Evolutionary conservation across 371 early-diverging fungal species (phyloP).

Genomic region (Lichtheimia corymbifera): DNA sequence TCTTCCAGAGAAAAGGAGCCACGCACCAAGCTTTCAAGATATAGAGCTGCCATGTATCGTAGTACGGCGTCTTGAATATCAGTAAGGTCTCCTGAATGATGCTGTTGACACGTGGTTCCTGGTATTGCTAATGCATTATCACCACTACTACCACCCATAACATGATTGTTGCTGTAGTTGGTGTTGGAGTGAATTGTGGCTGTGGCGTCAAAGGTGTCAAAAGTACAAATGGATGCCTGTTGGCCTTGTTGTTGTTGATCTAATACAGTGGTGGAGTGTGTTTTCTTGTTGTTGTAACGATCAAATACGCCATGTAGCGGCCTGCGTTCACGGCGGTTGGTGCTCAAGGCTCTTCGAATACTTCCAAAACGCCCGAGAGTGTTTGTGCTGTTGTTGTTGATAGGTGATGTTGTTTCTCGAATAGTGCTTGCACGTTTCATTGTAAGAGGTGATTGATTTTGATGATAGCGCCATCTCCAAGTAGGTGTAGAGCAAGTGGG

Average conservation of each 20-base stretch:
- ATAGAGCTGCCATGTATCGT: conserved; percentile 43
- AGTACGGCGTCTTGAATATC: conserved; percentile 73
- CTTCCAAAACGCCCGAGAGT: conserved; percentile 4
- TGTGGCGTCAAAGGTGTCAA: conserved; percentile 2
- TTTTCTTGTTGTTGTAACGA: conserved; percentile 1
- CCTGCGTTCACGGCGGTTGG: conserved; percentile 9
- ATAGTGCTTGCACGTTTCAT: conserved; percentile 1
- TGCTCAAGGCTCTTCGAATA: conserved; percentile 13
- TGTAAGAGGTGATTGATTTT: background rate
- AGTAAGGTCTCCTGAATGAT: conserved; percentile 53
- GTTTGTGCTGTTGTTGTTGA: background rate
- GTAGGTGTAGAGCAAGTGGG: too few species aligned
- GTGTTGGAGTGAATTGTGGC: background rate
- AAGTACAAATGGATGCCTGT: background rate
- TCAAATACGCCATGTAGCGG: conserved; percentile 16
- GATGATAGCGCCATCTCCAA: background rate
- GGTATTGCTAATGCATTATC: conserved; percentile 4
- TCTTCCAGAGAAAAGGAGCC: conserved; percentile 53
- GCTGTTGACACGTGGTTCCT: background rate
- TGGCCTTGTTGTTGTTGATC: background rate
- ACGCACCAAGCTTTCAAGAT: conserved; percentile 3
- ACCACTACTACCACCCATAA: too few species aligned
- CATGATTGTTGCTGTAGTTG: background rate
- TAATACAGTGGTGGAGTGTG: background rate
- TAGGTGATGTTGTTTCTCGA: conserved; percentile 4